Evolutionary conservation across 768 basidiomycete genomes (phyloP), one percentile per base, ranked within the genome.

Genomic region (Sutorius australiensis): DNA sequence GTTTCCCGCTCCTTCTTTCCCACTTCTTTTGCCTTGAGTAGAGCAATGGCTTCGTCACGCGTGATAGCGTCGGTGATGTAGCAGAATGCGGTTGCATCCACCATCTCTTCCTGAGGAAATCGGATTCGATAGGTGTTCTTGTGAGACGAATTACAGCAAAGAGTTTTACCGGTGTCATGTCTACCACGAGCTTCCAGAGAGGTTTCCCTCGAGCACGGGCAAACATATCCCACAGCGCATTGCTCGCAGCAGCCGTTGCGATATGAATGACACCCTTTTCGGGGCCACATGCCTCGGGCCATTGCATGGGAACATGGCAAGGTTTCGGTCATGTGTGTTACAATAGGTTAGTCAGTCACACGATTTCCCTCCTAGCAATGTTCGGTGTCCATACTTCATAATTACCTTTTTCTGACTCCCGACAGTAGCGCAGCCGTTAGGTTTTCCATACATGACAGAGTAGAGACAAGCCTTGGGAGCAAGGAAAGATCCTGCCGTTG

Each of bases 231-330:
- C 95, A 98, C 2, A 95, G 63, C 0, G 94, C 95, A 58, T 97
- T 97, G 67, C 90, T 82, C 8, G 97, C 92, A 1, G 92, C 91
- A 6, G 82, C 91, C 0, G 89, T 80, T 3, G 93, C 92, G 47
- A 95, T 84, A 65, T 92, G 89, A 48, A 98, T 94, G 3, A 98
- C 92, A 47, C 95, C 95, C 70, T 95, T 95, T 67, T 95, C 94
- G 0, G 94, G 93, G 6, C 92, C 93, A 61, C n/a, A n/a, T n/a
- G n/a, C n/a, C n/a, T n/a, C n/a, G n/a, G n/a, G n/a, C n/a, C n/a
- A n/a, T n/a, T n/a, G n/a, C n/a, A n/a, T n/a, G n/a, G n/a, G n/a
- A n/a, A n/a, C n/a, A n/a, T n/a, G n/a, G n/a, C n/a, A n/a, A n/a
- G n/a, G n/a, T n/a, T n/a, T n/a, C n/a, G n/a, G n/a, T n/a, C n/a